A percentile compares a stretch with the other conserved stretches of the same genome.
Evolutionary conservation across 345 rosid species (phyloP).

Genomic region (Kernera saxatilis): DNA sequence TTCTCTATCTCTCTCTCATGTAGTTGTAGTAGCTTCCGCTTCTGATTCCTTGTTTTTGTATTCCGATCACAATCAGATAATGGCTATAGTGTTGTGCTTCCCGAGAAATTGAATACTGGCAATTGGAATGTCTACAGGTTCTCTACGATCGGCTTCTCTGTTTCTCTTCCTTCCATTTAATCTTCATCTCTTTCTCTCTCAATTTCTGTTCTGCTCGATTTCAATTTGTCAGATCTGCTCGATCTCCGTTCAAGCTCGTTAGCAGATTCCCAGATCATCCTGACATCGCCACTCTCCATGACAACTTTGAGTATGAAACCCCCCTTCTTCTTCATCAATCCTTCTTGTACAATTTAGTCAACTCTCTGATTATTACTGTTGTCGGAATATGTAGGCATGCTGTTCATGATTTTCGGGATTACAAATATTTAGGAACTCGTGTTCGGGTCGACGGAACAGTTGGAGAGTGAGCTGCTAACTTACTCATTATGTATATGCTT

Average conservation of each 20-base stretch:
- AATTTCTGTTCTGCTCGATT: not conserved
- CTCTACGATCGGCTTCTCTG: not conserved
- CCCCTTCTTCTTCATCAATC: not conserved
- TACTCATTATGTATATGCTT: not conserved
- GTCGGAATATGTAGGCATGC: conserved; percentile 44
- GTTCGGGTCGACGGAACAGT: conserved; percentile 82
- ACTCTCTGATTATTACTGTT: not conserved
- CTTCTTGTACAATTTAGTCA: conserved; percentile 9
- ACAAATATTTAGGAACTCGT: conserved; percentile 86
- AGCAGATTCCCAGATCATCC: conserved; percentile 81
- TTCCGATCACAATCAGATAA: conserved; percentile 49
- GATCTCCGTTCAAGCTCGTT: conserved; percentile 72
- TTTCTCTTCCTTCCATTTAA: not conserved
- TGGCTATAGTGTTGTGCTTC: conserved; percentile 86
- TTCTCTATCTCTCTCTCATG: not conserved
- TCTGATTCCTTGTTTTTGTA: not conserved
- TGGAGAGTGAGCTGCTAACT: conserved; percentile 73
- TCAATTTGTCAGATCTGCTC: conserved; percentile 54
- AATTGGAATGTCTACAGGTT: conserved; percentile 96
- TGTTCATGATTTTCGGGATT: conserved; percentile 67
- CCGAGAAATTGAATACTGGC: conserved; percentile 85
- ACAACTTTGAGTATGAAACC: conserved; percentile 75
- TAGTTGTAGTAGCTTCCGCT: not conserved
- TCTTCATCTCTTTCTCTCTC: not conserved
- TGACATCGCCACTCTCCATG: conserved; percentile 80